These are phyloP conservation scores for Boeremia lycopersici DNA, from an alignment of 2,329 filamentous ascomycete genomes.

Conservation along the genomic window DNA sequence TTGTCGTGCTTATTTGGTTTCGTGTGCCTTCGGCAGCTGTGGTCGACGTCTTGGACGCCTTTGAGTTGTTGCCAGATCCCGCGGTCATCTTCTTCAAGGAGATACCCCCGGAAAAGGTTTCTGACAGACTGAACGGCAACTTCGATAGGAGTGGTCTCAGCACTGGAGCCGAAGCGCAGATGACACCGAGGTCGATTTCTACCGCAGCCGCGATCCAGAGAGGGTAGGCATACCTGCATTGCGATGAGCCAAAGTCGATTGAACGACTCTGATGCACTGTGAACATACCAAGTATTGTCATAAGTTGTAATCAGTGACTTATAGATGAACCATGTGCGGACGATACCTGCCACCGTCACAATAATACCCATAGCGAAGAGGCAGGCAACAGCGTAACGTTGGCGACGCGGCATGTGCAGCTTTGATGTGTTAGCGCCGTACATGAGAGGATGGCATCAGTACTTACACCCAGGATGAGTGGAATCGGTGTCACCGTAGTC, in stretches of 20 bases:
- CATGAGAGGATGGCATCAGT: neutral
- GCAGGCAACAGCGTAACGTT: constrained; percentile 48
- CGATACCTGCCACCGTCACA: constrained; percentile 50
- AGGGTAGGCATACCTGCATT: constrained; percentile 43
- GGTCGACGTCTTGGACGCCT: constrained; percentile 5
- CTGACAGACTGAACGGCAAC: constrained; percentile 32
- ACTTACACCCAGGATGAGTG: constrained; percentile 47
- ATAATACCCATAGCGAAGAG: constrained; percentile 51
- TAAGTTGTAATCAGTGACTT: constrained; percentile 49
- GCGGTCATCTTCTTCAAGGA: constrained; percentile 16
- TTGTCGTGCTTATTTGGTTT: constrained; percentile 6
- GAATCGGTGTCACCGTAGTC: constrained; percentile 52
- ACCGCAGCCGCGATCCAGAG: constrained; percentile 56
- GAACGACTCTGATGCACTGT: fast-evolving
- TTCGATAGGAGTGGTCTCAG: constrained; percentile 37
- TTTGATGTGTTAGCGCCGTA: constrained; percentile 4
- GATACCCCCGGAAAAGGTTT: constrained; percentile 21
- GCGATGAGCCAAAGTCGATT: neutral
- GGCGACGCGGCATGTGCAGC: constrained; percentile 50
- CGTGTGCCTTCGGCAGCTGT: constrained; percentile 1
- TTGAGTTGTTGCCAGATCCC: constrained; percentile 7
- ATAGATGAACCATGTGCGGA: constrained; percentile 54
- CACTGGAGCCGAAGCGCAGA: constrained; percentile 41
- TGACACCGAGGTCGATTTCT: constrained; percentile 55
- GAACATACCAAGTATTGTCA: constrained; percentile 51